Conservation (phyloP, 176 grass and related monocot species). For the Triticum dicoccoides region DNA sequence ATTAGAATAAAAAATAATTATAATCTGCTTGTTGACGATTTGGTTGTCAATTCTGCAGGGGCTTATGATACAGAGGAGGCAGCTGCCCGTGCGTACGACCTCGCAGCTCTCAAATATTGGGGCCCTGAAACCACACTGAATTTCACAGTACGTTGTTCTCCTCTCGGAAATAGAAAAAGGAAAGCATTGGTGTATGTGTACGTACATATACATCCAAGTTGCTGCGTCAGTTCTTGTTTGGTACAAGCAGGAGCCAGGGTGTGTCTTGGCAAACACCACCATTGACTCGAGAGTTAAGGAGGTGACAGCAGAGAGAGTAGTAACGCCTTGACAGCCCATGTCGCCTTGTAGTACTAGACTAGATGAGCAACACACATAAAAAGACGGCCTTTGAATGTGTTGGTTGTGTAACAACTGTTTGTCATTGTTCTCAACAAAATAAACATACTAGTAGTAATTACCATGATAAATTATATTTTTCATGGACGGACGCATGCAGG, state of each 20-base stretch:
- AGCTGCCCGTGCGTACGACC: conserved; percentile 75
- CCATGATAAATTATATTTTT: background rate
- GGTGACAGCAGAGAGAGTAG: background rate
- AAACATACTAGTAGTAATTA: background rate
- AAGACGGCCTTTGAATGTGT: background rate
- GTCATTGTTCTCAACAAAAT: background rate
- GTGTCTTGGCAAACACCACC: background rate
- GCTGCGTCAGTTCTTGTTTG: background rate
- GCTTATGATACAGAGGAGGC: conserved; percentile 89
- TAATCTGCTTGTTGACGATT: background rate
- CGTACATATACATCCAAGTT: background rate
- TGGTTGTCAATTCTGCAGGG: conserved; percentile 37
- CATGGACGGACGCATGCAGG: conserved; percentile 29
- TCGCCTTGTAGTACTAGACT: background rate
- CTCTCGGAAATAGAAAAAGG: background rate
- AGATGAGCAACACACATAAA: background rate
- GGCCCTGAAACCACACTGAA: conserved; percentile 65
- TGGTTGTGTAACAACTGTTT: background rate
- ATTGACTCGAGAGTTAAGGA: background rate
- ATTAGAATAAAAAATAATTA: background rate
- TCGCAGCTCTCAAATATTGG: conserved; percentile 94
- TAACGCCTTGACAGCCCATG: background rate
- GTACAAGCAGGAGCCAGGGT: conserved; percentile 30
- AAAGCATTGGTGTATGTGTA: background rate
- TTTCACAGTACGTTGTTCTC: conserved; percentile 55